Base-by-base conservation (phyloP, 352 stramenopile genomes). In the Phytophthora megakarya region DNA sequence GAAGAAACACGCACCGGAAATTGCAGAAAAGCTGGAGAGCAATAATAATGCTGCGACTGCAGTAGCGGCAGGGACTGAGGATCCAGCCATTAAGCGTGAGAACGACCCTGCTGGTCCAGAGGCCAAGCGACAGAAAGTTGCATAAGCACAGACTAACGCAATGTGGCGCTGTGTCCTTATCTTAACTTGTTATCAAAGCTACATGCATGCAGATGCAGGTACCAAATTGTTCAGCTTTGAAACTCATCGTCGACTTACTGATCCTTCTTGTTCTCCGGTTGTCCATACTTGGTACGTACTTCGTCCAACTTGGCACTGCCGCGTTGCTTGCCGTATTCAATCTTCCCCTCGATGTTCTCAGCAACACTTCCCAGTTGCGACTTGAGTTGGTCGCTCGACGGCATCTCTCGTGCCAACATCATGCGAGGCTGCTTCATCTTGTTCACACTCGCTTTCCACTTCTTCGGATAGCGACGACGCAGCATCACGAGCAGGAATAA, bases 1-100 rank as follows among this genome's bases (percentile, higher is more conserved):
- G 79, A 93, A 93, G 54, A 92, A 91, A 65, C 81, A 95, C 51
- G 84, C 84, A n/a, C 86, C 86, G 0, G 86, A 95, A 53, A 92
- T 94, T 52, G 80, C 84, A 9, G 80, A 90, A 57, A 93, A 91
- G 64, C 54, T 91, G 39, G 82, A 90, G 40, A 73, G 54, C 38
- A 81, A 87, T 16, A 72, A 60, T 42, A 35, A 39, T 10, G 56
- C 56, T 2, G 48, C 52, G 22, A 47, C 19, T 6, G 43, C 47
- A 46, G 54, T 47, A 22, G 51, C 25, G 4, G 47, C 47, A 46
- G 54, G 49, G 19, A 35, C 19, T 39, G 45, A 51, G 32, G 53
- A 70, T 12, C 42, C 38, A 54, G 50, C 51, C 23, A 54, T 47
- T 2, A 80, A 79, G 42, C 65, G 65, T 33, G 77, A 82, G 21